These are phyloP conservation scores for Heliosperma pusillum DNA, from an alignment of 148 eudicot species.

Conservation along the genomic window DNA sequence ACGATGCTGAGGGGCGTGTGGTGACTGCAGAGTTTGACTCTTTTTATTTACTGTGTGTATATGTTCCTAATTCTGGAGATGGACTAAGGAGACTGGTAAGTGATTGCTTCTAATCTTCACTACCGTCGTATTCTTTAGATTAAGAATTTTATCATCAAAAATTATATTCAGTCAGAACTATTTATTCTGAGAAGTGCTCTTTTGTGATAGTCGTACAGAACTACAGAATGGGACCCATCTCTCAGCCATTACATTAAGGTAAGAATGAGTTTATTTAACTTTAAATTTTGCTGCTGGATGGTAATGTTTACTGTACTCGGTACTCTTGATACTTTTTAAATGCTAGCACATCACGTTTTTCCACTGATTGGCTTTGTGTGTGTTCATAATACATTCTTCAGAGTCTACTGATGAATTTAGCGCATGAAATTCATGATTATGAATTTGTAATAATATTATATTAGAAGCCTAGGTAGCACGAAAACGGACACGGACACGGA, in stretches of 20 bases:
- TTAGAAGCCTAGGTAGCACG: too few species aligned
- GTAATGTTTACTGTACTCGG: background rate
- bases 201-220: constrained; percentile 74
- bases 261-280: constrained; percentile 22
- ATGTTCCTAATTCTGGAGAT: constrained; percentile 97
- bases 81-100: constrained; percentile 88
- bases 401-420: background rate
- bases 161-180: background rate
- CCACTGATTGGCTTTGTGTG: background rate
- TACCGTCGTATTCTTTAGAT: background rate
- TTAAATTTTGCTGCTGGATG: background rate
- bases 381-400: background rate
- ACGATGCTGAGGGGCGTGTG: constrained; percentile 90
- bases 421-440: background rate
- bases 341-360: background rate
- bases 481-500: too few species aligned
- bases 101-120: background rate
- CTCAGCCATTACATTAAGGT: constrained; percentile 88
- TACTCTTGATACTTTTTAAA: background rate
- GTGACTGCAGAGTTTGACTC: constrained; percentile 88
- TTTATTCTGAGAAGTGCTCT: constrained; percentile 3
- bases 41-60: constrained; percentile 63
- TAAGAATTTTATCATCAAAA: background rate
- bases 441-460: background rate
- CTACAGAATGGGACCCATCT: constrained; percentile 77